A percentile compares a stretch with the other conserved stretches of the same genome.
phyloP scores from a whole-genome alignment of 2,329 filamentous ascomycete species.

The Trichoderma koningii region DNA sequence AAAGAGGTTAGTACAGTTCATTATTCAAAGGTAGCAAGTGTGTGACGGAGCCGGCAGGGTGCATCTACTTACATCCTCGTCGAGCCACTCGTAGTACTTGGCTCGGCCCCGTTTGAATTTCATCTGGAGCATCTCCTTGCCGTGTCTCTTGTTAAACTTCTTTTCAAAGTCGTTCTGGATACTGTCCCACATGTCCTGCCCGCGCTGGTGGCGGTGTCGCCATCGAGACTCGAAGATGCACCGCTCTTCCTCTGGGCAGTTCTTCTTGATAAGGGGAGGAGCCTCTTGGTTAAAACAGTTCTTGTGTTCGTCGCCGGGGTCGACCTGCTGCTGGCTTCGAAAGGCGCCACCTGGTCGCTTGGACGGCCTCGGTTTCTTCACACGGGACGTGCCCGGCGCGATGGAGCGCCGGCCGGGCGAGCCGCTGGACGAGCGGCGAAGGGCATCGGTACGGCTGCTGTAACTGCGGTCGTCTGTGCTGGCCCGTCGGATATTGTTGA shows the following conservation, averaged over 20 bases:
- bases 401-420: slow-evolving; percentile 36
- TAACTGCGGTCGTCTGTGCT: slow-evolving; percentile 32
- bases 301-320: slow-evolving; percentile 39
- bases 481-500: slow-evolving; percentile 31
- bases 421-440: slow-evolving; percentile 32
- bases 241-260: slow-evolving; percentile 51
- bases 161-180: slow-evolving; percentile 49
- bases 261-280: slow-evolving; percentile 46
- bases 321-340: slow-evolving; percentile 27
- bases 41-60: neutral
- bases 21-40: neutral
- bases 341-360: slow-evolving; percentile 25
- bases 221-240: slow-evolving; percentile 54
- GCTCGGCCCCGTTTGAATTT: slow-evolving; percentile 54
- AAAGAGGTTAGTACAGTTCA: neutral
- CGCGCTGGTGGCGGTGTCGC: slow-evolving; percentile 49
- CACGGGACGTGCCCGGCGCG: slow-evolving; percentile 31
- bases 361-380: slow-evolving; percentile 35
- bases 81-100: slow-evolving; percentile 52
- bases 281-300: slow-evolving; percentile 42
- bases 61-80: slow-evolving; percentile 50
- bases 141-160: slow-evolving; percentile 41
- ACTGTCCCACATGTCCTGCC: slow-evolving; percentile 61
- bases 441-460: slow-evolving; percentile 23
- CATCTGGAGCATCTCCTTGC: slow-evolving; percentile 59